Percentiles rank a stretch among this genome's conserved stretches.
phyloP scores from a whole-genome alignment of 257 asterid species.

The Nicotiana undulata region DNA sequence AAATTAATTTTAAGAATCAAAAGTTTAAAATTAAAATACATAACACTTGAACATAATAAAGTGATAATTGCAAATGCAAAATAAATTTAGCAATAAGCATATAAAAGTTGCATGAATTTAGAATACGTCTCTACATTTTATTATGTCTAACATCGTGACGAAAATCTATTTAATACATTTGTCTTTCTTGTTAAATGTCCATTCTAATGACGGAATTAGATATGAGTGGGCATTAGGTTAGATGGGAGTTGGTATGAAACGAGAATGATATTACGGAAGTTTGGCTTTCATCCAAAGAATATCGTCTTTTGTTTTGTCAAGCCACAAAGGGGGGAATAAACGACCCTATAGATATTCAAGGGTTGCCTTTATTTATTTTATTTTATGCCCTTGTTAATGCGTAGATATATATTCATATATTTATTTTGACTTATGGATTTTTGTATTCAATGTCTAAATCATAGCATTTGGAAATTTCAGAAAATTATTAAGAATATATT shows the following conservation, averaged over 20 bases:
- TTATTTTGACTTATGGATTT: not conserved
- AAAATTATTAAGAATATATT: no score
- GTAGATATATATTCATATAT: not conserved
- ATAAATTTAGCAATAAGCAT: no score
- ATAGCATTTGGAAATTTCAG: not conserved
- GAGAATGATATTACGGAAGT: conserved; percentile 9
- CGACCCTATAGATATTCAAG: not conserved
- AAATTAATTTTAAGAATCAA: no score
- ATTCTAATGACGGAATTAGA: conserved; percentile 23
- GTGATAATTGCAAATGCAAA: no score
- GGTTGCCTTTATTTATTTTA: not conserved
- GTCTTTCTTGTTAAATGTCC: conserved; percentile 7
- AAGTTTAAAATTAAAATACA: no score
- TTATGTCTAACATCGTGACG: not conserved
- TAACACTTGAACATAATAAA: no score
- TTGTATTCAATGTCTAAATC: not conserved
- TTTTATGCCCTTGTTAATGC: not conserved
- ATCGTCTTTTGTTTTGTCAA: not conserved
- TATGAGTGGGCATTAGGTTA: conserved; percentile 8
- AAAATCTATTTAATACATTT: not conserved
- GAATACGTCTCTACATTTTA: not conserved
- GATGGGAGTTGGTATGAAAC: conserved; percentile 18
- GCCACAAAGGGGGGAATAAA: not conserved
- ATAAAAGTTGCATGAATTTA: not conserved
- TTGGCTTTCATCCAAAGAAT: not conserved